Base-by-base conservation (phyloP, 225 moss, liverwort and hornwort species). In the Ulota crispa region DNA sequence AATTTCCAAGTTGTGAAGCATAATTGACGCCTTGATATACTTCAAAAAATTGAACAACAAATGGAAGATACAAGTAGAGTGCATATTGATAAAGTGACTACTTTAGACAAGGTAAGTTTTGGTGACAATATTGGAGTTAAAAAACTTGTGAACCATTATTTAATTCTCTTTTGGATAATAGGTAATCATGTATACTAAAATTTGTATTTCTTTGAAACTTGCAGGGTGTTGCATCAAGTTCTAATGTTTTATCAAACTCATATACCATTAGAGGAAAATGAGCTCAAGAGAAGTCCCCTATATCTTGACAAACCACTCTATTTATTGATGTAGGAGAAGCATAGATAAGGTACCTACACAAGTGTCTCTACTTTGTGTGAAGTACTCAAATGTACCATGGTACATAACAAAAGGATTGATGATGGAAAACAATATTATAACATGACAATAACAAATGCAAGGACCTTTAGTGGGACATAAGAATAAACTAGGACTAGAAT, bases 1-100 rank as follows among this genome's bases (percentile, higher is more conserved):
- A 75, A 75, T 75, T 27, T 20, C 20, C 61, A 75, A 27, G 61
- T 61, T 75, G 41, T 75, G 6, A 75, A 75, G 59, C 39, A 57
- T 26, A 59, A 37, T 26, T 0, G 1, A 59, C 10, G 9, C 3
- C 19, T 60, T 60, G 27, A 75, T 61, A 61, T 61, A 28, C 61
- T 75, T 75, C 10, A 0, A 61, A 75, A 61, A 75, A 28, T 27
- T 42, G 42, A 61, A 42, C 60, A 61, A 61, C 11, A 75, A 42
- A 75, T 75, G 11, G 61, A 75, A 59, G 60, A 75, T 75, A 61
- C 20, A 74, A 60, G 6, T 9, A 18, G 9, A 74, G 5, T 74
- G 9, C 59, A 60, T 60, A 5, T 60, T 74, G n/a, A 57, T 6
- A 74, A 41, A 74, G 60, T 74, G 60, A 60, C 0, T 74, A 0